phyloP scores from a whole-genome alignment of 202 grass and related monocot species.

The Dendrocalamus latiflorus region DNA sequence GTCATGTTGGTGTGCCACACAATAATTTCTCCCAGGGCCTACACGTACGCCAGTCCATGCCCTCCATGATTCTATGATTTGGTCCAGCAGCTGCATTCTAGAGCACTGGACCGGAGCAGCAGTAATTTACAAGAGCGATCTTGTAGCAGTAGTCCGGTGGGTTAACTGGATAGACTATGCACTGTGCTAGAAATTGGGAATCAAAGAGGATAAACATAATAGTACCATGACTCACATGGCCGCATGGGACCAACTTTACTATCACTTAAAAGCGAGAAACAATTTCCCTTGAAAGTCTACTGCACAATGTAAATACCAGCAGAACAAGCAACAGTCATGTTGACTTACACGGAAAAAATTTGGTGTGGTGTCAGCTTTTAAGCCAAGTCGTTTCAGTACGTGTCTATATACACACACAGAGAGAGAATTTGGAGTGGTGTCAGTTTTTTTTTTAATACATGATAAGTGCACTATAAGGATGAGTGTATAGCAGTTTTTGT shows the following conservation, averaged over 20 bases:
- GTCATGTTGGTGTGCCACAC: constrained; percentile 15
- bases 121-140: constrained; percentile 9
- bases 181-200: neutral
- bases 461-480: no score
- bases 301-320: no score
- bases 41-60: neutral
- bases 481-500: no score
- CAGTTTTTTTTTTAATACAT: no score
- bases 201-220: constrained; percentile 6
- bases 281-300: neutral
- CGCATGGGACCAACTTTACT: neutral
- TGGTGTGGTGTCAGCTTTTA: neutral
- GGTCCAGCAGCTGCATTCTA: neutral
- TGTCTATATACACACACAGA: no score
- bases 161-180: neutral
- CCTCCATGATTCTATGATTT: constrained; percentile 29
- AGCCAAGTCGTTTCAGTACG: constrained; percentile 16
- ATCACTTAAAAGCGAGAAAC: neutral
- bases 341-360: constrained; percentile 11
- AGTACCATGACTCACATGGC: neutral
- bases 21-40: constrained; percentile 40
- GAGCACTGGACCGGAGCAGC: neutral
- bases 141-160: neutral
- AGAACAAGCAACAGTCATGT: neutral
- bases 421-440: no score